These are phyloP conservation scores for Lepidopterella palustris DNA, from an alignment of 495 filamentous ascomycete species.

Conservation along the genomic window DNA sequence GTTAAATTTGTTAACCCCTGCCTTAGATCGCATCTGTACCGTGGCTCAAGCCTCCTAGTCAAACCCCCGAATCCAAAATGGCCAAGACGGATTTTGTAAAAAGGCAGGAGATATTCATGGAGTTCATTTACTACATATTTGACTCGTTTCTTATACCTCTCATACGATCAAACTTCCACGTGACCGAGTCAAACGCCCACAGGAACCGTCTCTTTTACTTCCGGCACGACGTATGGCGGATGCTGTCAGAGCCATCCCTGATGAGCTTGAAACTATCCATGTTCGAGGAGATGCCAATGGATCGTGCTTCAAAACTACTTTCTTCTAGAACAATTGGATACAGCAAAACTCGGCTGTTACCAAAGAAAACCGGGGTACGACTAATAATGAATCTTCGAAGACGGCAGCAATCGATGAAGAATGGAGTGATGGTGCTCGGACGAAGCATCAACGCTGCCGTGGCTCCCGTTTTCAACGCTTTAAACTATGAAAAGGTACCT, in stretches of 20 bases:
- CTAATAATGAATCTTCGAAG: conserved; percentile 82
- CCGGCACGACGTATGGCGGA: conserved; percentile 84
- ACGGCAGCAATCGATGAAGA: conserved; percentile 47
- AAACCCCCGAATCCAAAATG: conserved; percentile 44
- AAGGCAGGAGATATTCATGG: conserved; percentile 69
- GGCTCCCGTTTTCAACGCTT: conserved; percentile 64
- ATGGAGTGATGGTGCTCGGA: conserved; percentile 51
- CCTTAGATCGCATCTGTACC: conserved; percentile 42
- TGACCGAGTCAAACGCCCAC: conserved; percentile 81
- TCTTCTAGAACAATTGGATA: conserved; percentile 60
- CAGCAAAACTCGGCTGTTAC: conserved; percentile 72
- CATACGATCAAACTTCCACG: conserved; percentile 80
- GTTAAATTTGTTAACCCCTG: too few species aligned
- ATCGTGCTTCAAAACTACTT: conserved; percentile 52
- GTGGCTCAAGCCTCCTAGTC: conserved; percentile 60
- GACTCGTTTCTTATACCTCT: conserved; percentile 88
- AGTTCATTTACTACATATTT: conserved; percentile 87
- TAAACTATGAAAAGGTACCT: conserved; percentile 68
- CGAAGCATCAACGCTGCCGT: conserved; percentile 77
- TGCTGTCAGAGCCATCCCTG: conserved; percentile 66
- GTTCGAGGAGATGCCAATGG: conserved; percentile 69
- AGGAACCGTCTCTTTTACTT: conserved; percentile 86
- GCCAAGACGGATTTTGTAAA: conserved; percentile 68
- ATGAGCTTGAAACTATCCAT: conserved; percentile 60
- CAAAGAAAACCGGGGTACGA: conserved; percentile 63